A percentile compares a stretch with the other conserved stretches of the same genome.
Evolutionary conservation across 345 rosid species (phyloP).

Genomic region (Moricandia arvensis): DNA sequence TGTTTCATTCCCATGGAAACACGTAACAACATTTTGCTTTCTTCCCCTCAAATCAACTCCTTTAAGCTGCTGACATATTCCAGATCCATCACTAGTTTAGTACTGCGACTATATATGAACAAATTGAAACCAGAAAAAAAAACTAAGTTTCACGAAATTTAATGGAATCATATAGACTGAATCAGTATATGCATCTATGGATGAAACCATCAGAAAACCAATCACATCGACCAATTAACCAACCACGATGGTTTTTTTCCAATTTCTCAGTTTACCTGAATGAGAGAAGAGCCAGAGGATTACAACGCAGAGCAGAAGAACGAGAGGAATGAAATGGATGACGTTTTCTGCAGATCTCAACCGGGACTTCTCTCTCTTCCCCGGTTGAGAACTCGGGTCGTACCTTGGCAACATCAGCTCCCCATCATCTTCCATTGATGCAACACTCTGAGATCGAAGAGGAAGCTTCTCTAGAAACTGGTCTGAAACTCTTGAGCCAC

Average conservation of each 20-base stretch:
- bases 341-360: conserved; percentile 73
- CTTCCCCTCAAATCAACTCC: conserved; percentile 19
- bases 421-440: conserved; percentile 31
- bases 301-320: conserved; percentile 57
- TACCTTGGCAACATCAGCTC: conserved; percentile 54
- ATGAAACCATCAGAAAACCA: background rate
- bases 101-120: background rate
- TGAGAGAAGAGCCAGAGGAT: conserved; percentile 80
- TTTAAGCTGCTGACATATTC: background rate
- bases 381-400: conserved; percentile 62
- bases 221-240: background rate
- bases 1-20: conserved; percentile 4
- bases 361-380: conserved; percentile 59
- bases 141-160: background rate
- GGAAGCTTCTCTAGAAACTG: conserved; percentile 26
- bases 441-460: conserved; percentile 29
- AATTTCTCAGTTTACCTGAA: conserved; percentile 41
- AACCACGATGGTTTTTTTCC: background rate
- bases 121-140: background rate
- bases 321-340: conserved; percentile 73
- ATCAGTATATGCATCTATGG: background rate
- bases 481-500: conserved; percentile 46
- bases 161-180: background rate
- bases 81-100: conserved; percentile 4
- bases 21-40: background rate